phyloP scores from a whole-genome alignment of 2,329 filamentous ascomycete genomes.

The Cordyceps tenuipes region DNA sequence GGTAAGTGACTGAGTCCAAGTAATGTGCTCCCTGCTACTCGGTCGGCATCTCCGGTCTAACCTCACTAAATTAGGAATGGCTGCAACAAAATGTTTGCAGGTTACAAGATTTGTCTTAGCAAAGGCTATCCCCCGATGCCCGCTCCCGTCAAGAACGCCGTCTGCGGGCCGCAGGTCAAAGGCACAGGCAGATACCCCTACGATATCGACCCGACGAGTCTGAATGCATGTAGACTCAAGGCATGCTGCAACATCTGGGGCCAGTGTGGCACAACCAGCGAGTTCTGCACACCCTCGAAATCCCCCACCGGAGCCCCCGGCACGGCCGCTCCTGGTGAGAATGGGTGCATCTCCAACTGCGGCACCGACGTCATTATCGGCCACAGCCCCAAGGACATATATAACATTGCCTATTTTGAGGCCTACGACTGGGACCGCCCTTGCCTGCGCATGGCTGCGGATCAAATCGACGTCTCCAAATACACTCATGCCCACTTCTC shows the following conservation, averaged over 20 bases:
- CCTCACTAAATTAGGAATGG: neutral
- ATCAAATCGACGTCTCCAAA: constrained; percentile 7
- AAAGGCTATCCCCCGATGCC: constrained; percentile 23
- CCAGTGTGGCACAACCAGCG: constrained; percentile 31
- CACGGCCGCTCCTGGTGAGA: constrained; percentile 22
- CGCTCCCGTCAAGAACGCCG: constrained; percentile 14
- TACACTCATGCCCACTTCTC: constrained; percentile 29
- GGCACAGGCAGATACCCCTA: constrained; percentile 15
- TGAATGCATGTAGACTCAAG: constrained; percentile 24
- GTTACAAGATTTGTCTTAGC: constrained; percentile 21
- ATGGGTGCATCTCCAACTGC: constrained; percentile 24
- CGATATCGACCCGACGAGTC: constrained; percentile 14
- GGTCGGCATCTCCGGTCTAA: neutral
- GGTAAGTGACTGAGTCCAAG: constrained; percentile 18
- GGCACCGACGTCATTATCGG: constrained; percentile 18
- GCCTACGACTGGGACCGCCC: constrained; percentile 23
- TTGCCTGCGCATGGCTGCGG: constrained; percentile 21
- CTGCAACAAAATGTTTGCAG: constrained; percentile 10
- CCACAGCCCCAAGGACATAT: constrained; percentile 5
- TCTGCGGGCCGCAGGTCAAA: constrained; percentile 23
- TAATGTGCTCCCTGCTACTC: neutral
- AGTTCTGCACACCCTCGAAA: constrained; percentile 26
- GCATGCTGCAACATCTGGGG: constrained; percentile 31
- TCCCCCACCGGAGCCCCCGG: constrained; percentile 28
- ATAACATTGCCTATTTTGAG: constrained; percentile 24